Evolutionary conservation across 2,329 filamentous ascomycete genomes (phyloP).

Genomic region (Scedosporium minutisporum): DNA sequence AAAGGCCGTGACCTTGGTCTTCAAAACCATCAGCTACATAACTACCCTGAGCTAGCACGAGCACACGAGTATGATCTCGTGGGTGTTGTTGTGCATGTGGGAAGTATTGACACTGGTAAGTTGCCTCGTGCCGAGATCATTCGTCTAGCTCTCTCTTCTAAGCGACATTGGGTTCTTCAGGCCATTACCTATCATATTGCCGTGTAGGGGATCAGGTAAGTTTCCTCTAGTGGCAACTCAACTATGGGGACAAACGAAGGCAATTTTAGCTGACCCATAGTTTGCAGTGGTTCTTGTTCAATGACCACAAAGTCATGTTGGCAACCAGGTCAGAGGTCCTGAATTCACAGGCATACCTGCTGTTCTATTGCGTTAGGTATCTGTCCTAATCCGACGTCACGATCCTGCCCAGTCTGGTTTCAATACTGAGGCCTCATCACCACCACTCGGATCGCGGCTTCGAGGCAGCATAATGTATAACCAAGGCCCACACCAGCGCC

Average conservation of each 20-base stretch:
- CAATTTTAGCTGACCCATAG: background rate
- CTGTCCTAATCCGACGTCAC: slow-evolving; percentile 29
- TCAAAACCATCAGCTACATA: slow-evolving; percentile 6
- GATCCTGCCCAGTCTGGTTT: background rate
- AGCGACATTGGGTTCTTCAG: slow-evolving; percentile 14
- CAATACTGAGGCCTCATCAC: no score
- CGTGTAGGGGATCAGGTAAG: slow-evolving; percentile 57
- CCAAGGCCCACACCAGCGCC: no score
- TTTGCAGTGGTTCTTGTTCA: slow-evolving; percentile 79
- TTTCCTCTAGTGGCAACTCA: slow-evolving; percentile 27
- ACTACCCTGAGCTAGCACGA: slow-evolving; percentile 45
- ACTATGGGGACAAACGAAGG: no score
- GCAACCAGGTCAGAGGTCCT: slow-evolving; percentile 80
- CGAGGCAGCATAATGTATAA: no score
- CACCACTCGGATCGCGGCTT: no score
- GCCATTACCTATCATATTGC: slow-evolving; percentile 84
- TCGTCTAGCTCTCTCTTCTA: background rate
- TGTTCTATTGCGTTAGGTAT: slow-evolving; percentile 73
- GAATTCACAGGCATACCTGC: slow-evolving; percentile 74
- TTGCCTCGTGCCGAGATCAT: slow-evolving; percentile 33
- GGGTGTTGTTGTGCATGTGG: slow-evolving; percentile 86
- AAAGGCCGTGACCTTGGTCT: slow-evolving; percentile 32
- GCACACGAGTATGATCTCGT: slow-evolving; percentile 78
- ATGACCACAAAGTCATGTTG: slow-evolving; percentile 84
- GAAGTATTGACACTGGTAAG: slow-evolving; percentile 85